Base-by-base conservation (phyloP, 495 filamentous ascomycete species). In the Penicillium cosmopolitanum region DNA sequence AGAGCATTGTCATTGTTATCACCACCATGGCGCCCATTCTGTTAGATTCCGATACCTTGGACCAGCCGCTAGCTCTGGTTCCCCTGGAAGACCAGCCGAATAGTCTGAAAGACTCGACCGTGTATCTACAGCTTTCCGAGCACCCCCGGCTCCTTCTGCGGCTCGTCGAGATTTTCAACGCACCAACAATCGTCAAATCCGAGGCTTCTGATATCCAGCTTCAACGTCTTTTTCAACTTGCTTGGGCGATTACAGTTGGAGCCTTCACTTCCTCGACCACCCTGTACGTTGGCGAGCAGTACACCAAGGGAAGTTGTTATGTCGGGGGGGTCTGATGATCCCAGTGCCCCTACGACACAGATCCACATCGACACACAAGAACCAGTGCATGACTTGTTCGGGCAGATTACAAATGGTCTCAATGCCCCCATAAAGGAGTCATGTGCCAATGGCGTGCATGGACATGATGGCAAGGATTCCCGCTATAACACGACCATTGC, bases 171-270 rank as follows among this genome's bases (percentile, higher is more conserved):
- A 16, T 47, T 11, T 19, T 67, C 9, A 21, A 54, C 21, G 55
- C 56, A 15, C 35, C 55, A 16, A 9, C 55, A 2, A 15, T 19
- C 1, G 36, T 53, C n/a, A 33, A 42, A 4, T 28, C 47, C 1
- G 61, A 64, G n/a, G 25, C 56, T 48, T 33, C 53, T 10, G 65
- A 67, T 43, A 56, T 64, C 13, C 61, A 64, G 15, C 35, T 67
- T 31, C 65, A 67, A 35, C 47, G 61, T 13, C 18, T 67, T 3
- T 18, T 67, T 1, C 65, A 67, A 7, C 50, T 64, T 33, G 58
- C 62, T 25, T 67, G 65, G 65, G 15, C 56, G 0, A 43, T 58
- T 10, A 55, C 52, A 2, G 21, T 62, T 7, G 56, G 58, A 15
- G 43, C 58, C 5, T 67, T 67, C 51, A 34, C 35, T 2, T 38